Evolutionary conservation across 2,329 filamentous ascomycete genomes (phyloP).

Genomic region (Didymella arachidicola): DNA sequence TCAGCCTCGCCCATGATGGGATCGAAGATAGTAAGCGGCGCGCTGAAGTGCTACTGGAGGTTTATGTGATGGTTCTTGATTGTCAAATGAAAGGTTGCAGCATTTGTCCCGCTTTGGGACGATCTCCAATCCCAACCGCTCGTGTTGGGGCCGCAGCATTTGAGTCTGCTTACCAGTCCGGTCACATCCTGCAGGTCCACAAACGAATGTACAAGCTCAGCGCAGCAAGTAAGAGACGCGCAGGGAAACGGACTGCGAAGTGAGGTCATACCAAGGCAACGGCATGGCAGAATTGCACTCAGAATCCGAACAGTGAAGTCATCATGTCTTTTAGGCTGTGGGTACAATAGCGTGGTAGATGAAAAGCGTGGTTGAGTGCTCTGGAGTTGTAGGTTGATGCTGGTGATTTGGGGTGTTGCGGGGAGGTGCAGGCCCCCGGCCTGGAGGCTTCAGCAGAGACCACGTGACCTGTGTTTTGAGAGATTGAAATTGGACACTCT

Average conservation of each 20-base stretch:
- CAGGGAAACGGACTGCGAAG: background rate
- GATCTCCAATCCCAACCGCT: constrained; percentile 5
- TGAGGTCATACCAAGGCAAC: background rate
- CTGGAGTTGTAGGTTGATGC: background rate
- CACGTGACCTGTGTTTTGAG: background rate
- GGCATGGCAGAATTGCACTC: background rate
- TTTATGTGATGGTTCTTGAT: background rate
- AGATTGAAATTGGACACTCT: background rate
- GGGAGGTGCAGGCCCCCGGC: background rate
- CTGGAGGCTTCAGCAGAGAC: background rate
- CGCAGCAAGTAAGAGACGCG: background rate
- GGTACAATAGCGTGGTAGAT: background rate
- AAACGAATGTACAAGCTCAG: background rate
- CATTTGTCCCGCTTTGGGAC: constrained; percentile 16
- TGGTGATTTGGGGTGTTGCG: background rate
- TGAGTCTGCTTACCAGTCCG: background rate
- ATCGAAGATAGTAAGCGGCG: background rate
- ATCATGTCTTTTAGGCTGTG: background rate
- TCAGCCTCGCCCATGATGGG: background rate
- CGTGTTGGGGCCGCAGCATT: constrained; percentile 4
- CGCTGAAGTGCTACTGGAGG: background rate
- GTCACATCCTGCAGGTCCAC: background rate
- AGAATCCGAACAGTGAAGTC: background rate
- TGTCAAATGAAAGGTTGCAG: constrained; percentile 3
- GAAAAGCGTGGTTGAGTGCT: background rate